Conservation (phyloP, 495 filamentous ascomycete species). For the Trichodelitschia bisporula region DNA sequence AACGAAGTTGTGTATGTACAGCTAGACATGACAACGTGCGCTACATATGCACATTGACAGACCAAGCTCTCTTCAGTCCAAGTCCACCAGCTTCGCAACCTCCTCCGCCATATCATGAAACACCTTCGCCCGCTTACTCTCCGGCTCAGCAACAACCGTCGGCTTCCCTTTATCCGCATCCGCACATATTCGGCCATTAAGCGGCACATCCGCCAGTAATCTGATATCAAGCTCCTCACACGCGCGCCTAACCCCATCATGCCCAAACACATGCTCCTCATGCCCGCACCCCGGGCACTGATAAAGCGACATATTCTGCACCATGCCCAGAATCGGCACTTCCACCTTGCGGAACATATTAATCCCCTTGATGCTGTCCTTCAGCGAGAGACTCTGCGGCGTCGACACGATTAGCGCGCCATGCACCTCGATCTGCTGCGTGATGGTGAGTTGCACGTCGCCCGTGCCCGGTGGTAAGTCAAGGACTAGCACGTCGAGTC, state of each 20-base stretch:
- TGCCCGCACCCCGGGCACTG: constrained; percentile 52
- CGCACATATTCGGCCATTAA: constrained; percentile 66
- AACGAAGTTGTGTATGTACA: no score
- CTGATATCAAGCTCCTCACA: constrained; percentile 43
- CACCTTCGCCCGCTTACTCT: constrained; percentile 39
- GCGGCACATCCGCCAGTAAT: constrained; percentile 69
- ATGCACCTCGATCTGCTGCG: constrained; percentile 69
- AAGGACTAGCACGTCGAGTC: constrained; percentile 62
- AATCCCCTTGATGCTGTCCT: constrained; percentile 72
- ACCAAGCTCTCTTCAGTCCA: no score
- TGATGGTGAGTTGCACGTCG: constrained; percentile 79
- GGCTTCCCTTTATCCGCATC: constrained; percentile 78
- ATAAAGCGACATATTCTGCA: constrained; percentile 88
- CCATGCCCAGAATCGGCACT: constrained; percentile 65
- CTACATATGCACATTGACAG: no score
- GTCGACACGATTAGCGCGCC: constrained; percentile 85
- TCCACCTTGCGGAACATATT: constrained; percentile 73
- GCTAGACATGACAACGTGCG: no score
- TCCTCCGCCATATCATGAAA: constrained; percentile 22
- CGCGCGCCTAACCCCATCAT: constrained; percentile 23
- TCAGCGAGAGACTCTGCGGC: constrained; percentile 72
- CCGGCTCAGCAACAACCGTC: constrained; percentile 67
- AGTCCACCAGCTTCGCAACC: constrained; percentile 3
- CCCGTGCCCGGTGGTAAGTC: constrained; percentile 90
- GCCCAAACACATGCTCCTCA: constrained; percentile 59